A percentile compares a stretch with the other conserved stretches of the same genome.
Evolutionary conservation across 768 basidiomycete genomes (phyloP).

Genomic region (Brasilioporus rufonigricans): DNA sequence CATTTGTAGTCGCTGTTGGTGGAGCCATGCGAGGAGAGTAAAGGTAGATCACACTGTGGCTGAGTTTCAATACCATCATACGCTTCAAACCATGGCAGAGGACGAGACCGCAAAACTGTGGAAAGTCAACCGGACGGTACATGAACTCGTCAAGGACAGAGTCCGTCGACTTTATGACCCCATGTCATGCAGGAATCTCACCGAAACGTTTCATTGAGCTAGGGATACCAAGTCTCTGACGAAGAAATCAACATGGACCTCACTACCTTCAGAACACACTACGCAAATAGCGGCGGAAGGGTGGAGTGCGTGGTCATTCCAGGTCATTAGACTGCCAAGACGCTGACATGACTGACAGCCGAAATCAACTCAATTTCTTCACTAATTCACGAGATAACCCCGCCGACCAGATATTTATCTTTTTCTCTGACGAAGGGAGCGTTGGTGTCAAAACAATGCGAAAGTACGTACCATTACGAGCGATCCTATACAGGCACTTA

Average conservation of each 20-base stretch:
- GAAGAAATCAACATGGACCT: conserved; percentile 93
- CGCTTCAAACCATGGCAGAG: conserved; percentile 56
- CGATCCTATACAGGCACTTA: conserved; percentile 9
- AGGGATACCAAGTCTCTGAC: conserved; percentile 94
- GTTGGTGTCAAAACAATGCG: conserved; percentile 98
- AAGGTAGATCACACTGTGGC: conserved; percentile 31
- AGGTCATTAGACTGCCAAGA: conserved; percentile 1
- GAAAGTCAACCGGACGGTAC: conserved; percentile 95
- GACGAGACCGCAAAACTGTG: conserved; percentile 88
- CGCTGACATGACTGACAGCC: conserved; percentile 46
- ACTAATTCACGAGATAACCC: conserved; percentile 68
- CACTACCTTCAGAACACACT: conserved; percentile 67
- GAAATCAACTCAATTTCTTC: conserved; percentile 86
- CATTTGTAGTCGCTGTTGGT: conserved; percentile 36
- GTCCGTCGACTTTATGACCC: conserved; percentile 41
- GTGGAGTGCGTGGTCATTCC: conserved; percentile 70
- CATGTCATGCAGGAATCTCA: conserved; percentile 16
- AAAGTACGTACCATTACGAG: conserved; percentile 56
- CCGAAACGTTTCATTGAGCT: conserved; percentile 10
- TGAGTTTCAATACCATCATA: conserved; percentile 53
- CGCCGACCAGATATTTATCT: conserved; percentile 84
- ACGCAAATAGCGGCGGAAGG: conserved; percentile 67
- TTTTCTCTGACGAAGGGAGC: conserved; percentile 93
- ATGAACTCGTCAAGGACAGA: conserved; percentile 94
- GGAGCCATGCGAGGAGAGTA: conserved; percentile 37